Evolutionary conservation across 768 basidiomycete genomes (phyloP).

Genomic region (Boletus rex-veris): DNA sequence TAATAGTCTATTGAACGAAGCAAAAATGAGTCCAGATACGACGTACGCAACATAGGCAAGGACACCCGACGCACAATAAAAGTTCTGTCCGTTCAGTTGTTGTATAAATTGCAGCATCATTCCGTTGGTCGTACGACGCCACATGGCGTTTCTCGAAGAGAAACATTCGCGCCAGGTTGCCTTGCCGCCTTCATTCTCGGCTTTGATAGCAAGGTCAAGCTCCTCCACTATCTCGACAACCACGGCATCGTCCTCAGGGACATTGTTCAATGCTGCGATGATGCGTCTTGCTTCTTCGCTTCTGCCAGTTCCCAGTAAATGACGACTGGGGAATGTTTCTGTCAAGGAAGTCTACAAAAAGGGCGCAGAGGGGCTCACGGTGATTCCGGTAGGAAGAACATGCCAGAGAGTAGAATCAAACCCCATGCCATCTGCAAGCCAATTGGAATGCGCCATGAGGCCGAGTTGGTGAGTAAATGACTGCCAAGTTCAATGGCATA

Average conservation of each 20-base stretch:
- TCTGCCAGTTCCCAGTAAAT: conserved; percentile 58
- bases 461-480: conserved; percentile 50
- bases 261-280: conserved; percentile 63
- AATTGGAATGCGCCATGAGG: conserved; percentile 74
- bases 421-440: conserved; percentile 74
- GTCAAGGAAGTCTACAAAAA: neutral
- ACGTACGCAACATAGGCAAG: neutral
- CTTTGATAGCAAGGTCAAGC: conserved; percentile 58
- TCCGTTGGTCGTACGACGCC: conserved; percentile 74
- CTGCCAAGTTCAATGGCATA: conserved; percentile 55
- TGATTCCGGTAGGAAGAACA: conserved; percentile 67
- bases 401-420: conserved; percentile 58
- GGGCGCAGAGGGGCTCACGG: conserved; percentile 44
- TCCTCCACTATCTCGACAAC: conserved; percentile 62
- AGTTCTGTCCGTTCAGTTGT: conserved; percentile 78
- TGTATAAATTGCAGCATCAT: conserved; percentile 84
- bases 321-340: conserved; percentile 45
- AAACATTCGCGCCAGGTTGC: conserved; percentile 80
- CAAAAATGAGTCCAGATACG: conserved; percentile 10
- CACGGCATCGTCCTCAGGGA: conserved; percentile 53
- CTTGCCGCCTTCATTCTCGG: conserved; percentile 78
- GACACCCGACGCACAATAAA: conserved; percentile 54
- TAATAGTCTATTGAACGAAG: conserved; percentile 58
- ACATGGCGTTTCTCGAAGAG: conserved; percentile 60
- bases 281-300: conserved; percentile 54